phyloP scores from a whole-genome alignment of 83 land plant genomes.

The Diphasiastrum complanatum region DNA sequence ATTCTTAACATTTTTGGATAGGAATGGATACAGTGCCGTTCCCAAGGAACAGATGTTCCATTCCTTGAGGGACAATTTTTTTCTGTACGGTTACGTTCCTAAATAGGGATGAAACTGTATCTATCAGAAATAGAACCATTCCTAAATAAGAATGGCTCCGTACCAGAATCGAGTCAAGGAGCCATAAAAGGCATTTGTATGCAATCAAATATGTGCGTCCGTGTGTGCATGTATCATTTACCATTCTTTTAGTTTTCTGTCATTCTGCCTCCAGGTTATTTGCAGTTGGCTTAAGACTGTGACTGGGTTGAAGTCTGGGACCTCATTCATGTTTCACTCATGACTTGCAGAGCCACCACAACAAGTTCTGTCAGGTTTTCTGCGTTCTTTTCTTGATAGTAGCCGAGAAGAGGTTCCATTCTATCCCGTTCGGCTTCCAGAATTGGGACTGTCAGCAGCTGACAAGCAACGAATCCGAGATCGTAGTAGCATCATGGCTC shows the following conservation, averaged over 20 bases:
- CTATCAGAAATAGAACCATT: no score
- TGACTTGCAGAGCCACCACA: slow-evolving; percentile 78
- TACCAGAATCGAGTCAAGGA: no score
- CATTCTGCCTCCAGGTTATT: neutral
- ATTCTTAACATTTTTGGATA: no score
- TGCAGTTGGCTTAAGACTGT: neutral
- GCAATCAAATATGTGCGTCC: neutral
- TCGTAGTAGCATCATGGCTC: slow-evolving; percentile 87
- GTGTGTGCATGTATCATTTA: neutral
- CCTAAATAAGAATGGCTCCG: no score
- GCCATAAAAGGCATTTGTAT: no score
- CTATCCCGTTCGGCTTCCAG: slow-evolving; percentile 67
- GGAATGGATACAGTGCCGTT: no score
- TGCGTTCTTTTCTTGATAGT: slow-evolving; percentile 75
- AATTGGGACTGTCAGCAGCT: slow-evolving; percentile 67
- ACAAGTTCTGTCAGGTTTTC: slow-evolving; percentile 56
- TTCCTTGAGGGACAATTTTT: no score
- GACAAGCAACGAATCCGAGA: slow-evolving; percentile 90
- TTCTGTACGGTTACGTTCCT: no score
- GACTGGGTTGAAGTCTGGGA: neutral
- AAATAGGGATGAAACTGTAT: no score
- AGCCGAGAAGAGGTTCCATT: slow-evolving; percentile 66
- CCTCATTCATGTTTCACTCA: slow-evolving; percentile 4
- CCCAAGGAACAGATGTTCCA: no score
- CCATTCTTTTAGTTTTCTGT: neutral